phyloP scores from a whole-genome alignment of 495 filamentous ascomycete genomes.

The Penicillium canariense region DNA sequence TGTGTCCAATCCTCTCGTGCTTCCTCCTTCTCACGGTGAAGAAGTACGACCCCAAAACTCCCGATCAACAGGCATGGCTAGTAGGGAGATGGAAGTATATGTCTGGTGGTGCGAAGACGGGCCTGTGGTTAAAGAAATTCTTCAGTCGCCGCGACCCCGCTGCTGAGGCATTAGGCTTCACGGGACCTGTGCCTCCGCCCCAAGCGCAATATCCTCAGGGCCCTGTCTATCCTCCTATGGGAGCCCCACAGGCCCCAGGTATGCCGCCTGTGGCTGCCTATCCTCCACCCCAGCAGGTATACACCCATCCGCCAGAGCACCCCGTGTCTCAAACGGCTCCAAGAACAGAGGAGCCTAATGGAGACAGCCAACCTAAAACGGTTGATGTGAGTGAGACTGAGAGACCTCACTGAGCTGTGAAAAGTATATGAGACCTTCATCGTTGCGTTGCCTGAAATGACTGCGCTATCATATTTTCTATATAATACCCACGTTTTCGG shows the following conservation, averaged over 20 bases:
- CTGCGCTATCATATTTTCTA: background rate
- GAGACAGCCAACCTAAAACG: slow-evolving; percentile 9
- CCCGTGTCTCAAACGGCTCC: background rate
- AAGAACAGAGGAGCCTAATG: slow-evolving; percentile 1
- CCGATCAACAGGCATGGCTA: slow-evolving; percentile 25
- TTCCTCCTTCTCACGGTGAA: slow-evolving; percentile 34
- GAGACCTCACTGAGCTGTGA: background rate
- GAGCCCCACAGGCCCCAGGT: background rate
- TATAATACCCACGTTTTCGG: background rate
- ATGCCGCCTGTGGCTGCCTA: slow-evolving; percentile 5
- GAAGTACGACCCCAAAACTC: slow-evolving; percentile 27
- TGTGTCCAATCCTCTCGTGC: slow-evolving; percentile 27
- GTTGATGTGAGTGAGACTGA: slow-evolving; percentile 8
- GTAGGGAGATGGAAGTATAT: slow-evolving; percentile 34
- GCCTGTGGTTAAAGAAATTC: slow-evolving; percentile 41
- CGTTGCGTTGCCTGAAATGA: background rate
- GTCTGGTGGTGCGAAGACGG: slow-evolving; percentile 24
- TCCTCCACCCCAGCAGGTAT: slow-evolving; percentile 4
- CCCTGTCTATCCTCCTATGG: slow-evolving; percentile 3
- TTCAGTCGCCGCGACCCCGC: slow-evolving; percentile 13
- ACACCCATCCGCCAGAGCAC: background rate
- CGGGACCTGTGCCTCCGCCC: background rate
- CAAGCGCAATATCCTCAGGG: background rate
- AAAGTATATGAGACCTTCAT: background rate
- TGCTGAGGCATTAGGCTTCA: slow-evolving; percentile 4